Evolutionary conservation across 352 stramenopile genomes (phyloP), one percentile per base, ranked within the genome.

Genomic region (Saprolegnia diclina): DNA sequence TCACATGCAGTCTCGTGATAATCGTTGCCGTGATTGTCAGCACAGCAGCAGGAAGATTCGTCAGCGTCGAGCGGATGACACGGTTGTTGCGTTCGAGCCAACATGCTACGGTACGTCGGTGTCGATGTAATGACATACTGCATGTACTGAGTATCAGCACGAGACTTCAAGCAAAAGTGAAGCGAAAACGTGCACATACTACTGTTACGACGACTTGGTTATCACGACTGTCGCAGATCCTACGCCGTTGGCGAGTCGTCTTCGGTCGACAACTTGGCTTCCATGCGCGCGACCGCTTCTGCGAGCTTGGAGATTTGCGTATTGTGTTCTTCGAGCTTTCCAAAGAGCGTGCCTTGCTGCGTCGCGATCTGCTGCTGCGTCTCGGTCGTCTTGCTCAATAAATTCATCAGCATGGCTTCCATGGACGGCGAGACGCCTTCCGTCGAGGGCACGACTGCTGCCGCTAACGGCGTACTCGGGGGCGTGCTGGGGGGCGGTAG

Each of bases 331-430:
- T 76, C 79, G 21, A 94, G 64, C 53, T 82, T 89, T 24, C 72
- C 76, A 54, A 76, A 82, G 32, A 94, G 75, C 42, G 78, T 83
- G 52, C 90, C 81, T 73, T 92, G 84, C 71, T 92, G 86, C 64
- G 72, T 81, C 13, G 84, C 84, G 24, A 92, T 72, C 67, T 91
- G 86, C 75, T 94, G 76, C 74, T 92, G 86, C 46, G 86, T 91
- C 75, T 91, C 82, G 0, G 80, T 91, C 71, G 87, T 91, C 71
- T 91, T 83, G n/a, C 81, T 88, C 52, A 94, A 71, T 59, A 94
- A 62, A 5, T 77, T 81, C 82, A 94, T 90, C 16, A 92, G 79
- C 18, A 94, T 74, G 48, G 80, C 64, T 55, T 94, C 84, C 80
- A 91, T 90, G 22, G 45, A 54, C 35, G 52, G 52, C 52, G 52